Evolutionary conservation across 768 basidiomycete species (phyloP), one percentile per base, ranked within the genome.

Genomic region (Russula vinacea): DNA sequence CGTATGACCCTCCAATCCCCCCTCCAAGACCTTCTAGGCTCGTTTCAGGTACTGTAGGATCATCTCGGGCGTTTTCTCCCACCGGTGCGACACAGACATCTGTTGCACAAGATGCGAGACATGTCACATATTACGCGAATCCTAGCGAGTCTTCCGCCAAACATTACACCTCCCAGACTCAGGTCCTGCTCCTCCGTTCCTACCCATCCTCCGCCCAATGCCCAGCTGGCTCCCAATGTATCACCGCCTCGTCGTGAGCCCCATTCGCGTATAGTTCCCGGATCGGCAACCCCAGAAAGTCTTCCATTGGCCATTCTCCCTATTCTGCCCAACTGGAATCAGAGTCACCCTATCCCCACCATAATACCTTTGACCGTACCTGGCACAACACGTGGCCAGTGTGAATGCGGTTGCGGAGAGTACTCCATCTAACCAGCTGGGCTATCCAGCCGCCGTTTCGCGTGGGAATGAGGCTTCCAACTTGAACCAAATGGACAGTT

Each of bases 1-100:
- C 74, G 5, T 75, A 75, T 63, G 74, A 75, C 51, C 74, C 74
- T n/a, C 74, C 74, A 14, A 67, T 74, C 14, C 73, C 72, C 8
- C 58, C 71, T 33, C 67, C 65, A 45, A 68, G 67, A 42, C 33
- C 68, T 35, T 32, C 59, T 13, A 62, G 62, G 45, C 58, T 50
- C 17, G 29, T 62, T 40, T 32, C 68, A 13, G 54, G 63, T 2
- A 29, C 56, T 6, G 2, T 62, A 50, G 54, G 55, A 26, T 47
- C 58, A 8, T 45, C 62, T 13, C 61, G 56, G 22, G n/a, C 45
- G 24, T 26, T 64, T 42, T 58, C 69, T 47, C 60, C 62, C 22
- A n/a, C 62, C 19, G 53, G 58, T n/a, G 53, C 39, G 26, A 26
- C 39, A 26, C 61, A 60, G 29, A 32, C 49, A 6, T 40, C 59